A percentile compares a stretch with the other conserved stretches of the same genome.
phyloP scores from a whole-genome alignment of 2,329 filamentous ascomycete genomes.

The Beauveria medogensis region DNA sequence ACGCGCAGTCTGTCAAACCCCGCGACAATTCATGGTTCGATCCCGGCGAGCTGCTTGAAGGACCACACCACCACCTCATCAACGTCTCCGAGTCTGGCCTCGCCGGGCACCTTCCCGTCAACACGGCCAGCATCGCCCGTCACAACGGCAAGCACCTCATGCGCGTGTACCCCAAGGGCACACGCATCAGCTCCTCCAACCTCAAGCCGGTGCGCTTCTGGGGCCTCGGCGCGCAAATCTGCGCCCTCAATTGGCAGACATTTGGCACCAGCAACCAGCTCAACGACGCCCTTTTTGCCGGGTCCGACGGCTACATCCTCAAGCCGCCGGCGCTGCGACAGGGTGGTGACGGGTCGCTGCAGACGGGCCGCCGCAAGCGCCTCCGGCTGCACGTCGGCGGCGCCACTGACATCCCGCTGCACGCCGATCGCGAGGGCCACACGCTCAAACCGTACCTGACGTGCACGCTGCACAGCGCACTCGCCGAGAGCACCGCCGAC shows the following conservation, averaged over 20 bases:
- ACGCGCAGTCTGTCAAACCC: constrained; percentile 63
- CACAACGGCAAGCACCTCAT: constrained; percentile 62
- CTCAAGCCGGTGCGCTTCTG: constrained; percentile 56
- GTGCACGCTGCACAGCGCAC: constrained; percentile 54
- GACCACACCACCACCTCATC: constrained; percentile 57
- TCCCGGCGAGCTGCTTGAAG: constrained; percentile 39
- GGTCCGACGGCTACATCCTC: constrained; percentile 56
- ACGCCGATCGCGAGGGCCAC: constrained; percentile 39
- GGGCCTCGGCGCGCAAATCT: constrained; percentile 60
- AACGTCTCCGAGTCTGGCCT: constrained; percentile 60
- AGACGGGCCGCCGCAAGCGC: constrained; percentile 37
- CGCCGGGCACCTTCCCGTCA: constrained; percentile 39
- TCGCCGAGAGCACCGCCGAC: constrained; percentile 31
- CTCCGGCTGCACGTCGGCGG: constrained; percentile 53
- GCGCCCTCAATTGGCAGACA: constrained; percentile 62
- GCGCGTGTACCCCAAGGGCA: constrained; percentile 63
- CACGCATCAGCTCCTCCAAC: constrained; percentile 58
- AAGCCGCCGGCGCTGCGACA: constrained; percentile 53
- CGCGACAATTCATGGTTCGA: constrained; percentile 58
- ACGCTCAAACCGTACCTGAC: constrained; percentile 58
- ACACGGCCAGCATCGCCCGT: constrained; percentile 37
- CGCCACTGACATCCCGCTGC: constrained; percentile 52
- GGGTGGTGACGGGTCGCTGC: constrained; percentile 44
- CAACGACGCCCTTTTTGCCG: constrained; percentile 59
- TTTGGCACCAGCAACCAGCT: constrained; percentile 59